These are phyloP conservation scores for Paramyrothecium sp. DNA, from an alignment of 2,329 filamentous ascomycete genomes.

Conservation along the genomic window DNA sequence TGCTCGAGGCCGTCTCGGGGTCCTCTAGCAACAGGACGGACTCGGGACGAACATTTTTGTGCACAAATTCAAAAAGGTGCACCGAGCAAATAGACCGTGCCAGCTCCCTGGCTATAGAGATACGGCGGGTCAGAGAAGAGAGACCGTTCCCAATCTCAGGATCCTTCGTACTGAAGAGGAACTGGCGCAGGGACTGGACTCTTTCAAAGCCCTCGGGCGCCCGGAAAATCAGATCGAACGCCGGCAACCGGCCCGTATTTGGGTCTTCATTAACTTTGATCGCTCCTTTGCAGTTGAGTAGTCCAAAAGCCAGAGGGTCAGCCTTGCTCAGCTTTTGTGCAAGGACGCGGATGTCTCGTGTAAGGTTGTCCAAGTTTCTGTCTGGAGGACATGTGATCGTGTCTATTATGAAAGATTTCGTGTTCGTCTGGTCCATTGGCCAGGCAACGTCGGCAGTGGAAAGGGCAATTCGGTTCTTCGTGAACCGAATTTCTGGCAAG, in stretches of 20 bases:
- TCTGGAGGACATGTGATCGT: neutral
- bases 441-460: neutral
- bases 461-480: neutral
- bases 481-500: neutral
- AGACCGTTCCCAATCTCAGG: too few species aligned
- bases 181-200: neutral
- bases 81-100: conserved; percentile 24
- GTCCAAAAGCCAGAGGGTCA: neutral
- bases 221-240: neutral
- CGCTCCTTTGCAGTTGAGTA: neutral
- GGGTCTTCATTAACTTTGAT: neutral
- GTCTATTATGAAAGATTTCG: too few species aligned
- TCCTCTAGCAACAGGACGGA: conserved; percentile 30
- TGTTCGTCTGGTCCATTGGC: neutral
- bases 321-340: neutral
- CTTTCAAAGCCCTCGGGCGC: neutral
- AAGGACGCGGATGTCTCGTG: neutral
- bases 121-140: conserved; percentile 28
- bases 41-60: conserved; percentile 46
- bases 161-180: neutral
- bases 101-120: conserved; percentile 28
- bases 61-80: conserved; percentile 41
- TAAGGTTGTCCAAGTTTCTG: neutral
- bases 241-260: neutral
- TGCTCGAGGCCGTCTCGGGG: neutral